phyloP scores from a whole-genome alignment of 352 stramenopile genomes.

The Phytophthora cactorum region DNA sequence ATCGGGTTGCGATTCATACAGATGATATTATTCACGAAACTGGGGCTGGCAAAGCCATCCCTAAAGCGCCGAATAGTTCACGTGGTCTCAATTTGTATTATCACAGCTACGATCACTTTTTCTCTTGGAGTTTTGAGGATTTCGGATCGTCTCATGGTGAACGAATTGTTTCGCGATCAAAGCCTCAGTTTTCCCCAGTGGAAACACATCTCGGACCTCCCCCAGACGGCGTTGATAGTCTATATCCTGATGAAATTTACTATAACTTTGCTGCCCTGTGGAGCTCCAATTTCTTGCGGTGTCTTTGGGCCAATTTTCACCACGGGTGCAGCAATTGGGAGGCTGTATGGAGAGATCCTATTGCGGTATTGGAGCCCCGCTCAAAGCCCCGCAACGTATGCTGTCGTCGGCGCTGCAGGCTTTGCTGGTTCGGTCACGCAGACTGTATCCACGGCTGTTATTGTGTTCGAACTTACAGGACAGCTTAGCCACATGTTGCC shows the following conservation, averaged over 20 bases:
- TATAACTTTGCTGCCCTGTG: conserved; percentile 75
- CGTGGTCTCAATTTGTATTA: conserved; percentile 63
- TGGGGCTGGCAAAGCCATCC: conserved; percentile 57
- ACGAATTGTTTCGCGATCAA: conserved; percentile 81
- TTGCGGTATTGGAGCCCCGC: conserved; percentile 71
- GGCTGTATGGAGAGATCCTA: conserved; percentile 81
- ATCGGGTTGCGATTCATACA: conserved; percentile 52
- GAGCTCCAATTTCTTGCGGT: conserved; percentile 78
- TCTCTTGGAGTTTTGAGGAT: conserved; percentile 73
- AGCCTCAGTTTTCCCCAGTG: conserved; percentile 65
- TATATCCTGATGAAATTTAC: conserved; percentile 82
- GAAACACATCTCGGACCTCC: conserved; percentile 64
- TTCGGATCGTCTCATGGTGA: conserved; percentile 78
- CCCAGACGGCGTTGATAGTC: conserved; percentile 65
- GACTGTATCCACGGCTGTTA: conserved; percentile 88
- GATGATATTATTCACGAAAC: conserved; percentile 55
- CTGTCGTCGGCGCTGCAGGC: conserved; percentile 92
- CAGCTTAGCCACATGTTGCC: conserved; percentile 87
- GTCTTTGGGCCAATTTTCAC: conserved; percentile 87
- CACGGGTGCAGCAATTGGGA: conserved; percentile 75
- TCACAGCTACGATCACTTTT: conserved; percentile 73
- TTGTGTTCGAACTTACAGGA: conserved; percentile 88
- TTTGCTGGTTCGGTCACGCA: conserved; percentile 91
- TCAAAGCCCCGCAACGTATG: conserved; percentile 83
- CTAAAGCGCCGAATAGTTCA: conserved; percentile 64